Percentiles rank a stretch among this genome's conserved stretches.
These are phyloP conservation scores for Penicillium sp. DNA, from an alignment of 2,329 filamentous ascomycete species.

Conservation along the genomic window DNA sequence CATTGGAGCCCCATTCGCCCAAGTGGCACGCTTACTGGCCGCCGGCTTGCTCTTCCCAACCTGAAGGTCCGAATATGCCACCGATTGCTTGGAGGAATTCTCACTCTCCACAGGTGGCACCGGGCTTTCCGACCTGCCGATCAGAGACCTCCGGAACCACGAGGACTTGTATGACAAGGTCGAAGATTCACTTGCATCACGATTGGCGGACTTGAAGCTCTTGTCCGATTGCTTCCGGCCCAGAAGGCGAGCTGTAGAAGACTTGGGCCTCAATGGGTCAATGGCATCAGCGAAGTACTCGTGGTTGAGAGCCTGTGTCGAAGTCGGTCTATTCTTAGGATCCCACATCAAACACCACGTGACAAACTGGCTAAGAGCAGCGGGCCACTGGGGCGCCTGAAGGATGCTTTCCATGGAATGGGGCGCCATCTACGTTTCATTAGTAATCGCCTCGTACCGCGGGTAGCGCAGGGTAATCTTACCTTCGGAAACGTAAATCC, in stretches of 20 bases:
- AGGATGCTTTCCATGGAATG: slow-evolving; percentile 93
- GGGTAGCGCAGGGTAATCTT: too few relatives aligned
- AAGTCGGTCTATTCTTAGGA: slow-evolving; percentile 81
- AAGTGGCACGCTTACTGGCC: slow-evolving; percentile 76
- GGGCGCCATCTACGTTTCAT: too few relatives aligned
- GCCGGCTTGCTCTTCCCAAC: too few relatives aligned
- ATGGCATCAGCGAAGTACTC: slow-evolving; percentile 90
- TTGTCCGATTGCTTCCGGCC: slow-evolving; percentile 86
- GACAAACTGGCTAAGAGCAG: slow-evolving; percentile 79
- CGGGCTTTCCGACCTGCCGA: slow-evolving; percentile 64
- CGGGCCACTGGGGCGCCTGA: slow-evolving; percentile 81
- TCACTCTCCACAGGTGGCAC: slow-evolving; percentile 47
- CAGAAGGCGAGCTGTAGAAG: slow-evolving; percentile 69
- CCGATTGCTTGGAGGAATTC: too few relatives aligned
- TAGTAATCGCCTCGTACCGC: too few relatives aligned
- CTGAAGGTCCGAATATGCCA: too few relatives aligned
- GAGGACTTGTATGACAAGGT: slow-evolving; percentile 71
- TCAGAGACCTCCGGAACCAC: slow-evolving; percentile 93
- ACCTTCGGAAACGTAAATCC: slow-evolving; percentile 97
- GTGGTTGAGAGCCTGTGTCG: slow-evolving; percentile 84
- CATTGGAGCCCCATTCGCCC: slow-evolving; percentile 84
- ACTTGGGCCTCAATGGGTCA: slow-evolving; percentile 86
- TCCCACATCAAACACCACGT: slow-evolving; percentile 99
- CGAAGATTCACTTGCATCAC: slow-evolving; percentile 53
- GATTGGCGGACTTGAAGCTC: slow-evolving; percentile 52